Evolutionary conservation across 495 filamentous ascomycete species (phyloP).

Genomic region (Tetracladium marchalianum): DNA sequence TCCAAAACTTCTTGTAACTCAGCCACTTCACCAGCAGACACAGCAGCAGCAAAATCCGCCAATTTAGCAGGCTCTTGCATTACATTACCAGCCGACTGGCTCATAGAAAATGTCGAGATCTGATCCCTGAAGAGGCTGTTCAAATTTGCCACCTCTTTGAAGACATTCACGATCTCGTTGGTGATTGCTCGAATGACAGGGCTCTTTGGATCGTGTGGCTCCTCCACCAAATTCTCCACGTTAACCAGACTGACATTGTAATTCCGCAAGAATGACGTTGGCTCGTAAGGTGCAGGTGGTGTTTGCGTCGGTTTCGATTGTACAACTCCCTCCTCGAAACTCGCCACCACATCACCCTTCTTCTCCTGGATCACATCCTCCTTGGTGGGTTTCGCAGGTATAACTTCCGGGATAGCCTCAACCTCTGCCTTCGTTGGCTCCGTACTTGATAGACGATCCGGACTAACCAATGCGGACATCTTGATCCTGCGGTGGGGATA

Average conservation of each 20-base stretch:
- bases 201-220: slow-evolving; percentile 81
- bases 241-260: slow-evolving; percentile 88
- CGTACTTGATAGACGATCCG: slow-evolving; percentile 23
- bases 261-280: slow-evolving; percentile 83
- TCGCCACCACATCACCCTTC: slow-evolving; percentile 90
- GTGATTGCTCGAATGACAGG: slow-evolving; percentile 81
- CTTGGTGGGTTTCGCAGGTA: slow-evolving; percentile 17
- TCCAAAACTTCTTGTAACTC: slow-evolving; percentile 94
- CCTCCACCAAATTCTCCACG: slow-evolving; percentile 83
- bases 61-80: slow-evolving; percentile 89
- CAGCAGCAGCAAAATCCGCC: slow-evolving; percentile 94
- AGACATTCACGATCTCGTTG: slow-evolving; percentile 95
- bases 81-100: slow-evolving; percentile 87
- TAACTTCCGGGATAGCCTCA: slow-evolving; percentile 25
- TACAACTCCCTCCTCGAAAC: slow-evolving; percentile 77
- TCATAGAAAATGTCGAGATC: slow-evolving; percentile 92
- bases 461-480: slow-evolving; percentile 69
- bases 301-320: slow-evolving; percentile 31
- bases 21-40: slow-evolving; percentile 77
- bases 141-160: slow-evolving; percentile 88
- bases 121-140: slow-evolving; percentile 97
- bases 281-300: slow-evolving; percentile 59
- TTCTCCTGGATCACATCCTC: slow-evolving; percentile 47
- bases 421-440: slow-evolving; percentile 32
- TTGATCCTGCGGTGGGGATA: slow-evolving; percentile 95